A percentile compares a stretch with the other conserved stretches of the same genome.
phyloP scores from a whole-genome alignment of 768 basidiomycete species.

The Porpolomopsis calyptriformis region DNA sequence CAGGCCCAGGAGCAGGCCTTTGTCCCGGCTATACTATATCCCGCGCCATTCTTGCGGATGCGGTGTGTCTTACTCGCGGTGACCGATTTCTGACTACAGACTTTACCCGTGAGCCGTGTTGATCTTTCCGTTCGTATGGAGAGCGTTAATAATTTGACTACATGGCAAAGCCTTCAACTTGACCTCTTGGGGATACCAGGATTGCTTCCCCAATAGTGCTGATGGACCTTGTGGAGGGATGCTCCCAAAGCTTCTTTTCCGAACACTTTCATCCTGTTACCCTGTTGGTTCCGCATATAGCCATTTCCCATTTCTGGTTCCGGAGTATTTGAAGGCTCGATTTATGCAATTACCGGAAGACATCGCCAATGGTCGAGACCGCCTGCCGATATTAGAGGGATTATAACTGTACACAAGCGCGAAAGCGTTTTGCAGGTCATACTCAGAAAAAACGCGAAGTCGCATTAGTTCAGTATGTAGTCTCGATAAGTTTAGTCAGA shows the following conservation, averaged over 20 bases:
- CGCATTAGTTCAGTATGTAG: too few relatives aligned
- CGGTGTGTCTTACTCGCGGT: slow-evolving; percentile 63
- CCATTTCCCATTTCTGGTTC: slow-evolving; percentile 74
- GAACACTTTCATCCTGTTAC: slow-evolving; percentile 60
- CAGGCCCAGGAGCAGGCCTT: slow-evolving; percentile 59
- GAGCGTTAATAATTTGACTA: not conserved
- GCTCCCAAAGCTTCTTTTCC: slow-evolving; percentile 63
- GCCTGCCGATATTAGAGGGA: too few relatives aligned
- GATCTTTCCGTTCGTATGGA: not conserved
- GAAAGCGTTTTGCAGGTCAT: too few relatives aligned
- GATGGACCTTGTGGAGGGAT: slow-evolving; percentile 73
- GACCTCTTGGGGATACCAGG: slow-evolving; percentile 71
- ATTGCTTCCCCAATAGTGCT: slow-evolving; percentile 49
- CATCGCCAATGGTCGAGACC: slow-evolving; percentile 46
- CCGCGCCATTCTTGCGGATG: slow-evolving; percentile 74
- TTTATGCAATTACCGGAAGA: slow-evolving; percentile 24
- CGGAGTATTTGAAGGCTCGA: slow-evolving; percentile 33
- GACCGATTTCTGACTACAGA: slow-evolving; percentile 73
- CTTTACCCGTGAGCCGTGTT: slow-evolving; percentile 52
- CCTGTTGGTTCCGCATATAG: slow-evolving; percentile 55
- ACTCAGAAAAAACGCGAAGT: too few relatives aligned
- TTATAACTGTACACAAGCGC: too few relatives aligned
- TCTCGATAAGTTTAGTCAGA: too few relatives aligned
- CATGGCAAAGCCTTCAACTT: slow-evolving; percentile 49
- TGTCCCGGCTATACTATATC: slow-evolving; percentile 81